Base-by-base conservation (phyloP, 768 basidiomycete genomes). In the Sutorius australiensis region DNA sequence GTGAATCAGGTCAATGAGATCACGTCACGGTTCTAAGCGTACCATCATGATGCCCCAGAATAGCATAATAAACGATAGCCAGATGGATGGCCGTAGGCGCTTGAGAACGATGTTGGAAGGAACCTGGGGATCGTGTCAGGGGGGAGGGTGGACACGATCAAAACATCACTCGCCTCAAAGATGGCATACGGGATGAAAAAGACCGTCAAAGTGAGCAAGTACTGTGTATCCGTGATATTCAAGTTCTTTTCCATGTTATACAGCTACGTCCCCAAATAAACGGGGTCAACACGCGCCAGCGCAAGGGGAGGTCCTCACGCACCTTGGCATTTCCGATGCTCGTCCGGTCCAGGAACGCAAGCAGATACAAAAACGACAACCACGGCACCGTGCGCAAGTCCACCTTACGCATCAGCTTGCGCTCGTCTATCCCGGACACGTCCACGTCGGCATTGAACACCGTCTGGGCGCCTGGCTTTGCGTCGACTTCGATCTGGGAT, bases 11-110 rank as follows among this genome's bases (percentile, higher is more conserved):
- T n/a, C 28, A 21, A 19, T n/a, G 10, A 52, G 19, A 28, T 28
- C 17, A 13, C 5, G 3, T 17, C 8, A 14, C 16, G 7, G 7
- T 10, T 39, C 31, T 6, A 16, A 5, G 41, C 46, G 46, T 49
- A 86, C 86, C 87, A 89, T 89, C 75, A 83, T 82, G 30, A 89
- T 58, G 3, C 87, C 87, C 86, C 87, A 89, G 16, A 80, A 59
- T 3, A 87, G 56, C 88, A 92, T 90, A 48, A 90, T 73, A 27
- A 76, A 54, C 6, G 86, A 87, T 6, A 92, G 72, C 88, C 89
- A 91, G 33, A 92, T 67, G 3, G 87, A 89, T 0, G 89, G 89
- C 1, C 87, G 77, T 31, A 89, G 74, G 32, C 86, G 80, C 64
- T 88, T 88, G 46, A 89, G 70, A 64, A 87, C 82, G 3, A 87